These are phyloP conservation scores for Metschnikowia lachancei DNA, from an alignment of 805 yeast species.

Conservation along the genomic window DNA sequence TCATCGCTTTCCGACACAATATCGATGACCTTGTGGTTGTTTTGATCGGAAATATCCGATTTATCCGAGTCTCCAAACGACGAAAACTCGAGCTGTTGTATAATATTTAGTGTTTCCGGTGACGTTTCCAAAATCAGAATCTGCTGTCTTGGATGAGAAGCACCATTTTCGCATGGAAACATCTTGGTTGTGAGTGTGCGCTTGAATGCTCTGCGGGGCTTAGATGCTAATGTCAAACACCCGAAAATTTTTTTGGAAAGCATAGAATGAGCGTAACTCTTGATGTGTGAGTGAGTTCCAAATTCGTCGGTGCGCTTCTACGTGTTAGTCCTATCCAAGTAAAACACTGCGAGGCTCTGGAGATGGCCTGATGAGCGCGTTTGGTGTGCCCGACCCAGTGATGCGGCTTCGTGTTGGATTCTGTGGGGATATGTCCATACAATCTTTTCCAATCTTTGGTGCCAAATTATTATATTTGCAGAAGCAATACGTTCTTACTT, in stretches of 20 bases:
- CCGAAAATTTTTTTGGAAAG: constrained; percentile 3
- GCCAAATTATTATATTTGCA: too few relatives aligned
- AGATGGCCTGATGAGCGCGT: neutral
- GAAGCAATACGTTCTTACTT: too few relatives aligned
- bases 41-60: neutral
- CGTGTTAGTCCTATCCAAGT: too few relatives aligned
- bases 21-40: constrained; percentile 1
- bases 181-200: constrained; percentile 4
- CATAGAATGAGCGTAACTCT: constrained; percentile 7
- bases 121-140: constrained; percentile 11
- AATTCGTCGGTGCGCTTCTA: neutral
- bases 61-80: constrained; percentile 17
- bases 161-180: constrained; percentile 6
- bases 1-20: constrained; percentile 18
- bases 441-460: too few relatives aligned
- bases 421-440: too few relatives aligned
- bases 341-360: neutral
- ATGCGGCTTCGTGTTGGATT: too few relatives aligned
- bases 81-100: constrained; percentile 19
- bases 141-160: neutral
- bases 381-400: neutral
- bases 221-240: neutral
- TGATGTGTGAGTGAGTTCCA: neutral
- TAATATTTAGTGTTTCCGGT: constrained; percentile 13
- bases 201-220: neutral